Evolutionary conservation across 2,329 filamentous ascomycete species (phyloP), one percentile per base, ranked within the genome.

Genomic region (Paraphoma chrysanthemicola): DNA sequence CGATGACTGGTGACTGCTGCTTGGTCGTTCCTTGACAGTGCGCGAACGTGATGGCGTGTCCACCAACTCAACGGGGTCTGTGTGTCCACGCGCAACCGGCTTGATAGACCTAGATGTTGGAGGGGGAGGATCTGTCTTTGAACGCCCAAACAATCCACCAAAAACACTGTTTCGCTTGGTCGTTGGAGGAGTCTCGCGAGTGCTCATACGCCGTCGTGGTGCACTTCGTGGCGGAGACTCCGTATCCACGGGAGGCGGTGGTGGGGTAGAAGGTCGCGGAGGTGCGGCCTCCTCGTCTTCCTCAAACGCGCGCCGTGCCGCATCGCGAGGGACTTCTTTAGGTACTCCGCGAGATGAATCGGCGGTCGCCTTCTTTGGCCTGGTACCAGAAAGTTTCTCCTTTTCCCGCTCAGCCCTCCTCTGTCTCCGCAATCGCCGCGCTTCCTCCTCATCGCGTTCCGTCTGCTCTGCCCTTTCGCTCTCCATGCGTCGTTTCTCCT

Each of bases 91-190:
- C 16, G 63, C 46, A 4, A 62, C 56, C 8, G 70, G 64, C 29
- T 69, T 71, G 30, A 62, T 59, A 10, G 69, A 48, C 47, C 63
- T 74, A 6, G 71, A 57, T 4, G 51, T 59, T 11, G 69, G 66
- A 6, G 67, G 60, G 0, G 58, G 51, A 11, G 71, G 54, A 23
- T 76, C 73, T 5, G 68, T 63, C 51, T 71, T 75, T 11, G 72
- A 73, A 8, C 72, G 68, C 31, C 71, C 66, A 48, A 75, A 75
- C 1, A 72, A 57, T 7, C 72, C 71, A 6, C 71, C 70, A 31
- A 76, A 59, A 2, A 74, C 54, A 43, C 71, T 73, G 42, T 66
- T 71, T 14, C 72, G 66, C 49, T 62, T 69, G 39, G 59, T 57
- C 11, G 59, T 59, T 14, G 70, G 63, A 9, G 68, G 60, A n/a